Evolutionary conservation across 371 early-diverging fungal species (phyloP).

Genomic region (Mucor saturninus): DNA sequence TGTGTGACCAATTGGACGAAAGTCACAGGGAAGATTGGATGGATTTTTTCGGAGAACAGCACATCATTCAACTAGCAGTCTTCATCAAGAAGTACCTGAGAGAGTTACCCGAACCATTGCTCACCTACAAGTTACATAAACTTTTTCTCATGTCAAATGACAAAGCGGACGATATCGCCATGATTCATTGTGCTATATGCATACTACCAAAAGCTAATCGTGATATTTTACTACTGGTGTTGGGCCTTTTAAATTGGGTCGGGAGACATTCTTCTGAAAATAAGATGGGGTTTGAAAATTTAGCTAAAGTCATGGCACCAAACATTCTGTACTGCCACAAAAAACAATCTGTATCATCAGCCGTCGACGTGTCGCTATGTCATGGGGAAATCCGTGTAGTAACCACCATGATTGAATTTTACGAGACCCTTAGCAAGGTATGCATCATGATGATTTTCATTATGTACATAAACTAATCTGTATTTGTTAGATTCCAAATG

Average conservation of each 20-base stretch:
- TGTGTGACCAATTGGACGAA: conserved; percentile 77
- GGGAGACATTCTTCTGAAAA: conserved; percentile 73
- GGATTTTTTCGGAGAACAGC: conserved; percentile 61
- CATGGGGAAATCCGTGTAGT: conserved; percentile 72
- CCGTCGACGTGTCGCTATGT: conserved; percentile 43
- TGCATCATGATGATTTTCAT: background rate
- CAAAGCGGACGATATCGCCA: conserved; percentile 47
- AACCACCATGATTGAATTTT: conserved; percentile 69
- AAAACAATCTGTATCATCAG: conserved; percentile 61
- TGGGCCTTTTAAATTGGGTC: conserved; percentile 83
- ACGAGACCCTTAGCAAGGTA: conserved; percentile 74
- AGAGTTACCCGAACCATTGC: conserved; percentile 92
- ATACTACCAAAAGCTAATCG: conserved; percentile 90
- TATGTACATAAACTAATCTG: background rate
- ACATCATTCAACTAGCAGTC: conserved; percentile 87
- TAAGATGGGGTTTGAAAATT: conserved; percentile 88
- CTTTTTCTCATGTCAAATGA: conserved; percentile 63
- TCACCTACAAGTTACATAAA: conserved; percentile 84
- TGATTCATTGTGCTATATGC: conserved; percentile 77
- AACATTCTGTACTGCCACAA: conserved; percentile 78
- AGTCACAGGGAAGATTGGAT: conserved; percentile 15
- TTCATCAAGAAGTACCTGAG: conserved; percentile 91
- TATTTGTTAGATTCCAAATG: conserved; percentile 27
- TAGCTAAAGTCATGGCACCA: conserved; percentile 92
- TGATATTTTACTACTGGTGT: conserved; percentile 82